phyloP scores from a whole-genome alignment of 148 eudicot species.

The Silene conica region DNA sequence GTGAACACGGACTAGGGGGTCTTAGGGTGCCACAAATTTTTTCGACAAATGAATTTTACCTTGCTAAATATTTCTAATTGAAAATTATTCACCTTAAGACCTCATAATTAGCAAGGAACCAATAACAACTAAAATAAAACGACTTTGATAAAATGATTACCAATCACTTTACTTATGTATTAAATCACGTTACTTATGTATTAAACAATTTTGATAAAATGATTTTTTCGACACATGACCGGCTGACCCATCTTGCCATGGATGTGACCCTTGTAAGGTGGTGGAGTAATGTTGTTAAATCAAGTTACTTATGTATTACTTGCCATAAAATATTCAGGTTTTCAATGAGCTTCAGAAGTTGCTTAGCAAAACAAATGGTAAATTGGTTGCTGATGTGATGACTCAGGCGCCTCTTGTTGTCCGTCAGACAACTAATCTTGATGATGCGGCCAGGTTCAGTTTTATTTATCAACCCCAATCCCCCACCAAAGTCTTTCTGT shows the following conservation, averaged over 20 bases:
- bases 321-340: slow-evolving; percentile 39
- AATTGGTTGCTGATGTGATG: slow-evolving; percentile 86
- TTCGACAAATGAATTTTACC: not conserved
- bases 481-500: not conserved
- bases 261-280: too few relatives aligned
- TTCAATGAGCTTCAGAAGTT: slow-evolving; percentile 78
- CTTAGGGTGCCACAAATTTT: not conserved
- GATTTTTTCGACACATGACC: too few relatives aligned
- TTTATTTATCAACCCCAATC: not conserved
- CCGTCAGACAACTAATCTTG: slow-evolving; percentile 81
- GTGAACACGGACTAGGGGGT: not conserved
- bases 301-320: not conserved
- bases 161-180: too few relatives aligned
- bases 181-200: too few relatives aligned
- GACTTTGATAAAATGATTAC: too few relatives aligned
- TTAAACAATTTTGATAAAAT: too few relatives aligned
- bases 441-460: slow-evolving; percentile 87
- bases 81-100: not conserved
- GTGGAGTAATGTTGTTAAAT: not conserved
- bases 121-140: too few relatives aligned
- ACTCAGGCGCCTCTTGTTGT: slow-evolving; percentile 78
- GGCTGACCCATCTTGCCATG: too few relatives aligned
- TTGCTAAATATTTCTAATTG: not conserved
- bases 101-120: too few relatives aligned
- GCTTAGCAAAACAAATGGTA: slow-evolving; percentile 80